Percentiles rank a stretch among this genome's conserved stretches.
Conservation (phyloP, 345 rosid genomes). For the Linum lewisii region DNA sequence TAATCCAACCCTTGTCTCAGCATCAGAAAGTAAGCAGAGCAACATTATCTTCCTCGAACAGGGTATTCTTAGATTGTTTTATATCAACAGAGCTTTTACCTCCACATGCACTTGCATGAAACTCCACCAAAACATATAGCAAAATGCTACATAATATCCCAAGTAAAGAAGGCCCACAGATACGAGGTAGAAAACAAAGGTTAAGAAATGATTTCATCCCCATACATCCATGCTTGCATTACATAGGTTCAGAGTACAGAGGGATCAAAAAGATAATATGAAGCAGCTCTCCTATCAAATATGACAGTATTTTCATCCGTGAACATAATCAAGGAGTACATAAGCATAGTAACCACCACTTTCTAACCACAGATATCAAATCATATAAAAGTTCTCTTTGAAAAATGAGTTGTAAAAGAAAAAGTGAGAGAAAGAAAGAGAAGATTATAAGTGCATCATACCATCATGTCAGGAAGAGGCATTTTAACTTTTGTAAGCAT, state of each 20-base stretch:
- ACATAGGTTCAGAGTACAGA: too few relatives aligned
- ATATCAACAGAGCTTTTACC: neutral
- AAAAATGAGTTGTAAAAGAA: neutral
- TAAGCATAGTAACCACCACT: neutral
- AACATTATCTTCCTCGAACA: neutral
- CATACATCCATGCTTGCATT: too few relatives aligned
- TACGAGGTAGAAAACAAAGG: too few relatives aligned
- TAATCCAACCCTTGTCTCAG: too few relatives aligned
- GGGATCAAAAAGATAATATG: too few relatives aligned
- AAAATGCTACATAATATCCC: too few relatives aligned
- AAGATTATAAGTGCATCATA: conserved; percentile 29
- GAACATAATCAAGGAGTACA: neutral
- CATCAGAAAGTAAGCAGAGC: neutral
- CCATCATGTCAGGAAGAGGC: conserved; percentile 99
- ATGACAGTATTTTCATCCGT: too few relatives aligned
- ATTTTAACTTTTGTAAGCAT: conserved; percentile 99
- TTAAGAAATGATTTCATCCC: too few relatives aligned
- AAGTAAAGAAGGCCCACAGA: too few relatives aligned
- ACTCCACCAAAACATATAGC: too few relatives aligned
- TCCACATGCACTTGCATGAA: too few relatives aligned
- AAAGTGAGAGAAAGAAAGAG: neutral
- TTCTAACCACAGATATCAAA: neutral
- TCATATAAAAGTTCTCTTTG: neutral
- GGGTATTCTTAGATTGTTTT: neutral
- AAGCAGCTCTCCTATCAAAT: too few relatives aligned